Evolutionary conservation across 2,329 filamentous ascomycete genomes (phyloP).

Genomic region (Chaetothyriales sp.): DNA sequence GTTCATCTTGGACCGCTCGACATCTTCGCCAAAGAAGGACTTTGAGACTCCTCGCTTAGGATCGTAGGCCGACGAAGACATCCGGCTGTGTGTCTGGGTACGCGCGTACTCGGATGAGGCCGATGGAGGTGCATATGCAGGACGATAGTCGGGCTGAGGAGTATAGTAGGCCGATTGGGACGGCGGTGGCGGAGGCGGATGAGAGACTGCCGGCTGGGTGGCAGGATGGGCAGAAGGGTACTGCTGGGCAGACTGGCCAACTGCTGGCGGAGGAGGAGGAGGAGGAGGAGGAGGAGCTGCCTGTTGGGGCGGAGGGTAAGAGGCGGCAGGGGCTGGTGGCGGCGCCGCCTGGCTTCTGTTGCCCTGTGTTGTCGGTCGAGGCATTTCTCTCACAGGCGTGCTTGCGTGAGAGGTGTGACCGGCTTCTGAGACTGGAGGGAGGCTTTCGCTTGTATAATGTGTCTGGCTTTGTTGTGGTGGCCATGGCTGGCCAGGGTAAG

Average conservation of each 20-base stretch:
- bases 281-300: slow-evolving; percentile 1
- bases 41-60: slow-evolving; percentile 7
- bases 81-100: slow-evolving; percentile 2
- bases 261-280: slow-evolving; percentile 1
- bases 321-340: not conserved
- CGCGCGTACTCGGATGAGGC: not conserved
- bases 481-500: slow-evolving; percentile 11
- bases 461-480: slow-evolving; percentile 7
- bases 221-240: not conserved
- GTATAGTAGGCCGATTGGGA: slow-evolving; percentile 8
- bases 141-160: slow-evolving; percentile 3
- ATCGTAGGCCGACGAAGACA: slow-evolving; percentile 6
- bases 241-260: not conserved
- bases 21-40: slow-evolving; percentile 28
- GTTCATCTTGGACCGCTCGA: slow-evolving; percentile 85
- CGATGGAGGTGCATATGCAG: not conserved
- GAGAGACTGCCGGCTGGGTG: not conserved
- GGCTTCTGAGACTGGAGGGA: slow-evolving; percentile 14
- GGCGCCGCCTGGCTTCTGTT: not conserved
- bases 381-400: slow-evolving; percentile 9
- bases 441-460: slow-evolving; percentile 11
- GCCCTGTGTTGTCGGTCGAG: slow-evolving; percentile 10
- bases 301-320: slow-evolving; percentile 1
- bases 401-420: slow-evolving; percentile 8
- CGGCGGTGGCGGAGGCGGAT: slow-evolving; percentile 1